phyloP scores from a whole-genome alignment of 768 basidiomycete genomes.

The Phallus indusiatus region DNA sequence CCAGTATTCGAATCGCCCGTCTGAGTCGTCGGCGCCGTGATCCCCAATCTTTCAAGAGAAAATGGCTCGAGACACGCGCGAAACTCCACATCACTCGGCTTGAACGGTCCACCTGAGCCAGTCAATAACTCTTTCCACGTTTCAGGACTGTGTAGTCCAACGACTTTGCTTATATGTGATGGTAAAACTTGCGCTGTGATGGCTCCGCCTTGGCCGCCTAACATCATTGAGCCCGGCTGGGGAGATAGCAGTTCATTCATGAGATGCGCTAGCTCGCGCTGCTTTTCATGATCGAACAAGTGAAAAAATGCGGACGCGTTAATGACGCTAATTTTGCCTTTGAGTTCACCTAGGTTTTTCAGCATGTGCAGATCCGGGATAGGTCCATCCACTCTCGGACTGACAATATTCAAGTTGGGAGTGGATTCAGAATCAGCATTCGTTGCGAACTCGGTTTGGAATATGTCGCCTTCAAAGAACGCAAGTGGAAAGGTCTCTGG shows the following conservation, averaged over 20 bases:
- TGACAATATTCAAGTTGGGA: neutral
- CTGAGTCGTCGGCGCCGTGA: too few relatives aligned
- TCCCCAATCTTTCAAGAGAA: too few relatives aligned
- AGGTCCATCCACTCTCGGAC: constrained; percentile 6
- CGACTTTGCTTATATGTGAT: neutral
- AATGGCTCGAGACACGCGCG: neutral
- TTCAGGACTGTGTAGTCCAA: constrained; percentile 11
- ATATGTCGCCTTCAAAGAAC: constrained; percentile 47
- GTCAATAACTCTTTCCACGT: constrained; percentile 23
- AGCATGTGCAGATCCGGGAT: constrained; percentile 20
- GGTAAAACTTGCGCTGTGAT: neutral
- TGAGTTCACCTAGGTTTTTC: constrained; percentile 34
- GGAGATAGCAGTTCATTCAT: constrained; percentile 20
- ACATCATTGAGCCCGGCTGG: constrained; percentile 20
- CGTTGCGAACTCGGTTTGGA: constrained; percentile 35
- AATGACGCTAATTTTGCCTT: constrained; percentile 37
- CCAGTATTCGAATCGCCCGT: neutral
- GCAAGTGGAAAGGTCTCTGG: constrained; percentile 41
- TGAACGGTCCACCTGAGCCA: neutral
- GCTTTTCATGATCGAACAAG: constrained; percentile 20
- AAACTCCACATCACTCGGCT: neutral
- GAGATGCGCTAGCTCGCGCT: constrained; percentile 16
- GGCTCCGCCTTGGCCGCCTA: constrained; percentile 18
- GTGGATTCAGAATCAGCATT: constrained; percentile 14
- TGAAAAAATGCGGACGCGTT: constrained; percentile 42